A percentile compares a stretch with the other conserved stretches of the same genome.
phyloP scores from a whole-genome alignment of 768 basidiomycete genomes.

The Collybia nuda region DNA sequence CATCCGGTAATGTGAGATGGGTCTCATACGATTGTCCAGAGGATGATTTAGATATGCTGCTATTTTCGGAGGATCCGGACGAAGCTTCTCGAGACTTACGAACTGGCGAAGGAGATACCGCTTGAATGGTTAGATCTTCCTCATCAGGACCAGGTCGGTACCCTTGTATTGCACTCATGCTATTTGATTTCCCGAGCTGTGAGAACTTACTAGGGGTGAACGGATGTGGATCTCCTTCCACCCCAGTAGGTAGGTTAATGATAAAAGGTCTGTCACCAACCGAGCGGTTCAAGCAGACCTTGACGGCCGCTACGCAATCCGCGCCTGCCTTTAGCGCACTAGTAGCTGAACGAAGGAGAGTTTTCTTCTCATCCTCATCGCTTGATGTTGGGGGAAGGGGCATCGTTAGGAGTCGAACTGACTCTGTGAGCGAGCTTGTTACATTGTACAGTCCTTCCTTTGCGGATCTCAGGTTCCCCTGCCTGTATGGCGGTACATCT shows the following conservation, averaged over 20 bases:
- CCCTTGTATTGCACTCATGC: conserved; percentile 34
- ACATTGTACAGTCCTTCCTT: conserved; percentile 84
- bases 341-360: conserved; percentile 82
- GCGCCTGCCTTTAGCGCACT: conserved; percentile 83
- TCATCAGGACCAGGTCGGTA: conserved; percentile 35
- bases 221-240: conserved; percentile 40
- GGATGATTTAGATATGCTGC: conserved; percentile 46
- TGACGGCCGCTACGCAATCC: conserved; percentile 86
- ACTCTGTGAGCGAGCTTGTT: conserved; percentile 84
- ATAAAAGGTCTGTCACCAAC: conserved; percentile 63
- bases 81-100: conserved; percentile 38
- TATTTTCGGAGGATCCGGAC: conserved; percentile 47
- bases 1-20: conserved; percentile 48
- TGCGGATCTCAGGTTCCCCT: conserved; percentile 63
- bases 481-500: conserved; percentile 61
- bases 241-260: conserved; percentile 56
- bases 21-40: conserved; percentile 49
- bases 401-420: conserved; percentile 74
- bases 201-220: conserved; percentile 52
- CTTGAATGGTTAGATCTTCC: conserved; percentile 61
- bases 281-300: conserved; percentile 72
- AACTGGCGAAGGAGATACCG: conserved; percentile 34
- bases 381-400: conserved; percentile 45
- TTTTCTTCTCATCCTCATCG: conserved; percentile 82
- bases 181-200: conserved; percentile 30